Conservation (phyloP, 2,329 filamentous ascomycete species). For the Westerdykella ornata region DNA sequence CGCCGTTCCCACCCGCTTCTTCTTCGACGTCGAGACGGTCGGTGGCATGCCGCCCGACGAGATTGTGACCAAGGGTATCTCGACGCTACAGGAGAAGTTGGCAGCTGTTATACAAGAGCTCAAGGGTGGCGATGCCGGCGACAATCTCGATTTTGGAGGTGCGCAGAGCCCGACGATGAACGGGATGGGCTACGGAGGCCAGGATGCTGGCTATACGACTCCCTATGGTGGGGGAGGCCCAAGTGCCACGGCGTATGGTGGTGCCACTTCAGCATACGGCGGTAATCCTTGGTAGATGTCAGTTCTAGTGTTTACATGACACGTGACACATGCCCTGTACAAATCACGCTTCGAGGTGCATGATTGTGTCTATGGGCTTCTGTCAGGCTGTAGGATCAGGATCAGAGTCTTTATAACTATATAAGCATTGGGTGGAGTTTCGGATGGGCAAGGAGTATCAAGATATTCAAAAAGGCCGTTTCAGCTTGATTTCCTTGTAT, state of each 20-base stretch:
- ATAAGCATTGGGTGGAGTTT: no score
- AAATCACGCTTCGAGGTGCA: no score
- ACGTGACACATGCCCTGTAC: no score
- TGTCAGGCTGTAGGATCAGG: no score
- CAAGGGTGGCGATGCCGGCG: conserved; percentile 50
- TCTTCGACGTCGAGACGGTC: conserved; percentile 85
- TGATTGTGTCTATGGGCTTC: no score
- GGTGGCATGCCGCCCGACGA: conserved; percentile 84
- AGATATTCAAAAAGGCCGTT: no score
- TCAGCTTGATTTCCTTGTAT: neutral
- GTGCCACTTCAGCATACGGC: conserved; percentile 54
- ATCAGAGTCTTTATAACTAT: neutral
- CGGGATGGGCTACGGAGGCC: conserved; percentile 49
- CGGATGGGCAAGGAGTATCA: no score
- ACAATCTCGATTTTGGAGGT: conserved; percentile 52
- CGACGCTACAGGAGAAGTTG: conserved; percentile 82
- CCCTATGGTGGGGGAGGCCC: conserved; percentile 53
- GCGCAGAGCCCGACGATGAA: conserved; percentile 57
- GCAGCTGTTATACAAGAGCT: conserved; percentile 67
- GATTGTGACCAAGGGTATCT: conserved; percentile 83
- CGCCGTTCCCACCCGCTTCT: conserved; percentile 76
- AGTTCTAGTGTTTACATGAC: no score
- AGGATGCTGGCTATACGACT: conserved; percentile 60
- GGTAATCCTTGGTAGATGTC: conserved; percentile 5
- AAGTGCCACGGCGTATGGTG: conserved; percentile 50